These are phyloP conservation scores for Melocanna baccifera DNA, from an alignment of 176 grass and related monocot genomes.

Conservation along the genomic window DNA sequence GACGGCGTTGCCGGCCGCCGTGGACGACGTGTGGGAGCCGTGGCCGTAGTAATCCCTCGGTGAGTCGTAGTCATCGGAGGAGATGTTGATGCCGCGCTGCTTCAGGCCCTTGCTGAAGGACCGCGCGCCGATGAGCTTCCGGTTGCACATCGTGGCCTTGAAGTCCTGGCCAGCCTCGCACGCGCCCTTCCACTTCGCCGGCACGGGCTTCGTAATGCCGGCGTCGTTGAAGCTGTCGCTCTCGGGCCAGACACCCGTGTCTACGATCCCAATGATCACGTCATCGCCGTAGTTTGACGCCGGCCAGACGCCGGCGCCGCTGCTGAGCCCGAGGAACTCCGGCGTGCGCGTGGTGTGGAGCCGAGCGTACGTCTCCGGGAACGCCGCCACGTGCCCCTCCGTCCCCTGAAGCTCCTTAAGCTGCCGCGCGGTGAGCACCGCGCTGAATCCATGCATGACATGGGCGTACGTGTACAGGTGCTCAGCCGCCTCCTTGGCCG, in stretches of 20 bases:
- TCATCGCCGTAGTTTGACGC: slow-evolving; percentile 46
- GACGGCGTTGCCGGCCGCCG: slow-evolving; percentile 50
- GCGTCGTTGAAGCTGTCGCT: slow-evolving; percentile 51
- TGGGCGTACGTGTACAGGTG: slow-evolving; percentile 83
- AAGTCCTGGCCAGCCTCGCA: slow-evolving; percentile 44
- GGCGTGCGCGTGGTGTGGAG: slow-evolving; percentile 63
- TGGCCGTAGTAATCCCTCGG: slow-evolving; percentile 58
- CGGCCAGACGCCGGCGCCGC: slow-evolving; percentile 15
- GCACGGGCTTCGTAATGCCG: slow-evolving; percentile 27
- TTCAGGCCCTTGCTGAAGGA: slow-evolving; percentile 53
- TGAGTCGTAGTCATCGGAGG: slow-evolving; percentile 44
- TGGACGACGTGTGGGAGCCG: slow-evolving; percentile 71
- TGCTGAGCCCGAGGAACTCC: slow-evolving; percentile 55
- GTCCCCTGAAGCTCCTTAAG: slow-evolving; percentile 13
- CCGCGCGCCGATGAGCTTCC: slow-evolving; percentile 56
- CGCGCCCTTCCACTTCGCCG: slow-evolving; percentile 49
- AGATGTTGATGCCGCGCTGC: slow-evolving; percentile 9
- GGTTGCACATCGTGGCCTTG: slow-evolving; percentile 41
- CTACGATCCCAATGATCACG: slow-evolving; percentile 64
- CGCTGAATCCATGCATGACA: slow-evolving; percentile 69
- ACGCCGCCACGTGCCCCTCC: slow-evolving; percentile 54
- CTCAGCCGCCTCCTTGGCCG: not conserved
- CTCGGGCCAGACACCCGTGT: slow-evolving; percentile 51
- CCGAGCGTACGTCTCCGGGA: slow-evolving; percentile 58
- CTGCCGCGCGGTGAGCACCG: slow-evolving; percentile 47